Evolutionary conservation across 1,284 basidiomycete genomes (phyloP).

Genomic region (Moesziomyces aphidis): DNA sequence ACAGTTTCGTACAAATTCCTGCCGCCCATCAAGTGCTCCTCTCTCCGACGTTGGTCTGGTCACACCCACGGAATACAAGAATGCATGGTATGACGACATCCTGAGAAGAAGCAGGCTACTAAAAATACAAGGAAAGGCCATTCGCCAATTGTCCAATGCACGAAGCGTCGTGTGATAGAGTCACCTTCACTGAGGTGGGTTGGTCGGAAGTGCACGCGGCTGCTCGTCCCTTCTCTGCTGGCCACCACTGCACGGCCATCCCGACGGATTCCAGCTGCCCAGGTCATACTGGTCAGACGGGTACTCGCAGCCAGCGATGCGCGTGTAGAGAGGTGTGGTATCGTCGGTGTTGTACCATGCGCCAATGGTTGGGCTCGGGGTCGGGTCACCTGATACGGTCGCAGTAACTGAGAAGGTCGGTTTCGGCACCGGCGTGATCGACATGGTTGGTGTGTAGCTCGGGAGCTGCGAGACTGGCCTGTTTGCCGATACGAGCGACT

Average conservation of each 20-base stretch:
- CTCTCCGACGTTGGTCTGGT: too few relatives aligned
- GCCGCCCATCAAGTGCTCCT: too few relatives aligned
- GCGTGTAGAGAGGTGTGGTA: conserved; percentile 30
- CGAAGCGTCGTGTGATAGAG: too few relatives aligned
- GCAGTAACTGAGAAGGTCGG: conserved; percentile 43
- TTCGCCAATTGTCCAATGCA: background rate
- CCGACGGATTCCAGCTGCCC: conserved; percentile 19
- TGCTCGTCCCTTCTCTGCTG: conserved; percentile 12
- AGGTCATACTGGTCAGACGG: conserved; percentile 42
- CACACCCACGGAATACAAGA: too few relatives aligned
- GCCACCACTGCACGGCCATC: conserved; percentile 46
- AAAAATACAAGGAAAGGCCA: background rate
- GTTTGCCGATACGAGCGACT: conserved; percentile 32
- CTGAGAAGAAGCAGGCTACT: background rate
- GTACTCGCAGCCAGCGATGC: conserved; percentile 51
- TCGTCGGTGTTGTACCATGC: conserved; percentile 33
- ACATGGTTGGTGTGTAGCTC: conserved; percentile 47
- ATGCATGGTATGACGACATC: too few relatives aligned
- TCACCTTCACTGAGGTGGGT: background rate
- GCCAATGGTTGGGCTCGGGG: conserved; percentile 34
- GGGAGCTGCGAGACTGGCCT: conserved; percentile 36
- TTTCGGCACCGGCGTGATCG: conserved; percentile 22
- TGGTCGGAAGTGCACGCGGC: conserved; percentile 8
- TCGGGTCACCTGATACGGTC: conserved; percentile 24
- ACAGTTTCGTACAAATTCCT: too few relatives aligned